These are phyloP conservation scores for Hanseniaspora meyeri DNA, from an alignment of 805 yeast genomes.

Conservation along the genomic window DNA sequence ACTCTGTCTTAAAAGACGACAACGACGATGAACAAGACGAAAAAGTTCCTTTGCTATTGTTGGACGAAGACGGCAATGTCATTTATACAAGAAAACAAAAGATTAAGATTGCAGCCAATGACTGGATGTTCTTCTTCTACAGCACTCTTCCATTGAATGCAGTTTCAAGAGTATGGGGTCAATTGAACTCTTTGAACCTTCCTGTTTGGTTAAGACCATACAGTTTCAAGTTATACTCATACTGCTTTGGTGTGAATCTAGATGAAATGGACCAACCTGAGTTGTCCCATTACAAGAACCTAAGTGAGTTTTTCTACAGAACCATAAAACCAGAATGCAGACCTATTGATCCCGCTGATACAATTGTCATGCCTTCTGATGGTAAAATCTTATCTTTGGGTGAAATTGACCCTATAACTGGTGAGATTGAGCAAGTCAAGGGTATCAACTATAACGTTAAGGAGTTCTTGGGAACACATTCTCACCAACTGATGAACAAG, in stretches of 20 bases:
- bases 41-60: slow-evolving; percentile 2
- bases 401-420: slow-evolving; percentile 47
- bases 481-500: slow-evolving; percentile 27
- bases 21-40: background rate
- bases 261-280: slow-evolving; percentile 82
- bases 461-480: slow-evolving; percentile 60
- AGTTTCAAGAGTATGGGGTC: slow-evolving; percentile 89
- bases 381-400: slow-evolving; percentile 85
- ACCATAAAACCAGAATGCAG: slow-evolving; percentile 64
- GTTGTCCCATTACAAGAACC: slow-evolving; percentile 57
- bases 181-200: slow-evolving; percentile 63
- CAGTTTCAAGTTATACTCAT: slow-evolving; percentile 65
- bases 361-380: slow-evolving; percentile 79
- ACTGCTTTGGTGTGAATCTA: slow-evolving; percentile 73
- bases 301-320: slow-evolving; percentile 86
- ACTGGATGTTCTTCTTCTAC: slow-evolving; percentile 85
- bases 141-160: slow-evolving; percentile 84
- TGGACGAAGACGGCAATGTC: slow-evolving; percentile 8
- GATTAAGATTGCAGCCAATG: slow-evolving; percentile 28
- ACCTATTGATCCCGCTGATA: slow-evolving; percentile 53
- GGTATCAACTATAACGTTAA: slow-evolving; percentile 88
- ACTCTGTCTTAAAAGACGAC: slow-evolving; percentile 6
- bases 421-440: slow-evolving; percentile 91
- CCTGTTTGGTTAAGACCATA: slow-evolving; percentile 85
- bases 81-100: slow-evolving; percentile 24